Conservation (phyloP, 495 filamentous ascomycete genomes). For the Bombardia bombarda region DNA sequence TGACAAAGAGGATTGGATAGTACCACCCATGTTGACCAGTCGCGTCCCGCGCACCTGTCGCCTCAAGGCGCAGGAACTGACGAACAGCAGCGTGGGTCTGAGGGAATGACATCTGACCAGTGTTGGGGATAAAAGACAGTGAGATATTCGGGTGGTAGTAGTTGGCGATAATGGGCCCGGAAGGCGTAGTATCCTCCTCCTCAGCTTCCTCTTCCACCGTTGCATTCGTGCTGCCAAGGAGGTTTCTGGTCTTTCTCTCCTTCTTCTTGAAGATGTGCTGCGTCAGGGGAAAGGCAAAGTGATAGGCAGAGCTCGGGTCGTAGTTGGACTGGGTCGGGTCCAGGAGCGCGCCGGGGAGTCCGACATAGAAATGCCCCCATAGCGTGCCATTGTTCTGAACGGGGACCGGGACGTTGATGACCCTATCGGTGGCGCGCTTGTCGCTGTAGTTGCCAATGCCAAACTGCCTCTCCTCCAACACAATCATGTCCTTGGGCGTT, state of each 20-base stretch:
- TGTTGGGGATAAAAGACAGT: constrained; percentile 76
- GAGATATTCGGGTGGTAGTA: constrained; percentile 97
- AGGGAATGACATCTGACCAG: constrained; percentile 57
- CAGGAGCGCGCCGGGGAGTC: constrained; percentile 59
- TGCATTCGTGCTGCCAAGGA: constrained; percentile 56
- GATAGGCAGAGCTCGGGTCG: constrained; percentile 64
- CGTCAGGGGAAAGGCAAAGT: constrained; percentile 78
- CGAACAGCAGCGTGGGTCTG: constrained; percentile 64
- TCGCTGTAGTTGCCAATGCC: constrained; percentile 75
- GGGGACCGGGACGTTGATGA: constrained; percentile 63
- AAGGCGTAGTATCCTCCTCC: constrained; percentile 31
- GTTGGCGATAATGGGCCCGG: constrained; percentile 61
- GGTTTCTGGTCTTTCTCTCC: constrained; percentile 78
- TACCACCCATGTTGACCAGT: constrained; percentile 93
- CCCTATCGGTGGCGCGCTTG: constrained; percentile 66
- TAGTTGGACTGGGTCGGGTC: constrained; percentile 68
- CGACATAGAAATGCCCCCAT: constrained; percentile 89
- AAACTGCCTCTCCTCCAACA: constrained; percentile 75
- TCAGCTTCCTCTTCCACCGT: constrained; percentile 32
- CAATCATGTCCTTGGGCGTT: constrained; percentile 46
- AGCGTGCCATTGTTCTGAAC: constrained; percentile 91
- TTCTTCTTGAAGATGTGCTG: constrained; percentile 91
- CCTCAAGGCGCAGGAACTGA: constrained; percentile 71
- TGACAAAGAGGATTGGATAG: constrained; percentile 81
- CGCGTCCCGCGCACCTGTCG: constrained; percentile 62